Evolutionary conservation across 164 flowering plant species (phyloP), one percentile per base, ranked within the genome.

Genomic region (Paratinospora sagittata): DNA sequence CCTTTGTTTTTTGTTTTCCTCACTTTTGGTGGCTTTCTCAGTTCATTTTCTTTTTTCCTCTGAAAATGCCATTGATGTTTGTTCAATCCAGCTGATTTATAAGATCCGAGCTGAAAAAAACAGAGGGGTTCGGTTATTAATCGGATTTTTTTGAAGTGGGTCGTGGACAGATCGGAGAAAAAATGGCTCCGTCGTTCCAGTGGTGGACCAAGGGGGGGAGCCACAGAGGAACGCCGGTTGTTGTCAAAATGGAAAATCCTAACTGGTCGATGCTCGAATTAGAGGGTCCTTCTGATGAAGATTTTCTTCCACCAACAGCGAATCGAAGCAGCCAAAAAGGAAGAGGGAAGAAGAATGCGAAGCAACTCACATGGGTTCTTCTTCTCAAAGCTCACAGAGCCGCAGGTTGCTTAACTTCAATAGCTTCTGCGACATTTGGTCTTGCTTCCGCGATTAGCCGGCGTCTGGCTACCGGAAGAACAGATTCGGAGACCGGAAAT

Each of bases 331-430:
- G 23, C n/a, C 61, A n/a, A 21, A 78, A 11, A 80, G 85, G 78
- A 11, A 80, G 97, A 41, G 84, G 88, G 63, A 91, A 88, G 66
- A 95, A 95, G 66, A 95, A 95, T 77, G 99, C 99, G 36, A 90
- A 86, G 78, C 99, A 95, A 81, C 86, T 95, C 74, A 95, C 99
- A 0, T 92, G 97, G 97, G 97, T 95, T 30, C 89, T 95, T 43
- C 89, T 95, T 73, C 83, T 95, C 24, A 90, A 85, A 71, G 98
- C 98, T 68, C 97, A 95, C 81, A 79, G 81, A 27, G 98, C 98
- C 67, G 97, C 97, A 41, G 97, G 97, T 2, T 95, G 97, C 70
- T 74, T 92, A 0, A 78, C 99, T 49, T 95, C 90, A 63, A 80
- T 92, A 13, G 97, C 84, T 69, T 67, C 89, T n/a, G 80, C 90